phyloP scores from a whole-genome alignment of 768 basidiomycete genomes.

The Exsudoporus frostii region DNA sequence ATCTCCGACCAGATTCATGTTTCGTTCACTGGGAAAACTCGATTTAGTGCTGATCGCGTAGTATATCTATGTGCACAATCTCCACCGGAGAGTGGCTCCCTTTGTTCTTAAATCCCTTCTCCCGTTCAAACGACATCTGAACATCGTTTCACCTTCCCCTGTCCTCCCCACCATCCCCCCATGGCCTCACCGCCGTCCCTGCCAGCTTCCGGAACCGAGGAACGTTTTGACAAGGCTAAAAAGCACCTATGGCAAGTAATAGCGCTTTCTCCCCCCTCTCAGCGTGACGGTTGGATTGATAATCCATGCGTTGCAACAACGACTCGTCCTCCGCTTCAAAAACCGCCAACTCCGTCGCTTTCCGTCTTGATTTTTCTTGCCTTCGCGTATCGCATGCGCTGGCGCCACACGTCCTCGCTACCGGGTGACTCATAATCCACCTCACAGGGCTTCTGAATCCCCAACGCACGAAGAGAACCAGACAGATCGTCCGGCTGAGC shows the following conservation, averaged over 20 bases:
- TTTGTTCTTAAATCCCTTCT: slow-evolving; percentile 30
- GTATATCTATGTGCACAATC: slow-evolving; percentile 40
- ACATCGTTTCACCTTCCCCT: slow-evolving; percentile 25
- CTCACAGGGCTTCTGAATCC: slow-evolving; percentile 32
- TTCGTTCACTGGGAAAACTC: slow-evolving; percentile 35
- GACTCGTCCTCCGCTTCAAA: slow-evolving; percentile 9
- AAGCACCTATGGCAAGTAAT: slow-evolving; percentile 34
- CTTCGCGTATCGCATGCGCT: slow-evolving; percentile 26
- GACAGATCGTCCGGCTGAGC: slow-evolving; percentile 12
- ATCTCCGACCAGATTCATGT: slow-evolving; percentile 38
- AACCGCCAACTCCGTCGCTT: slow-evolving; percentile 15
- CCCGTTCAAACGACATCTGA: slow-evolving; percentile 21
- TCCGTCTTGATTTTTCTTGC: slow-evolving; percentile 7
- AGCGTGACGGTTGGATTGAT: neutral
- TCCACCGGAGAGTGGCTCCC: slow-evolving; percentile 30
- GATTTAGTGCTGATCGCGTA: slow-evolving; percentile 39
- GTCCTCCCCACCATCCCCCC: slow-evolving; percentile 8
- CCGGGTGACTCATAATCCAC: slow-evolving; percentile 19
- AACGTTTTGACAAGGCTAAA: slow-evolving; percentile 36
- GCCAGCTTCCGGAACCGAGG: slow-evolving; percentile 22
- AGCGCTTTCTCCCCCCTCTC: slow-evolving; percentile 1
- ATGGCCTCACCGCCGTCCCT: slow-evolving; percentile 28
- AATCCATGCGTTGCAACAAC: slow-evolving; percentile 11
- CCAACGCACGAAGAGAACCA: slow-evolving; percentile 21
- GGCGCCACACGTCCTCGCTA: slow-evolving; percentile 31